Conservation (phyloP, 345 rosid species). For the Hevea brasiliensis region DNA sequence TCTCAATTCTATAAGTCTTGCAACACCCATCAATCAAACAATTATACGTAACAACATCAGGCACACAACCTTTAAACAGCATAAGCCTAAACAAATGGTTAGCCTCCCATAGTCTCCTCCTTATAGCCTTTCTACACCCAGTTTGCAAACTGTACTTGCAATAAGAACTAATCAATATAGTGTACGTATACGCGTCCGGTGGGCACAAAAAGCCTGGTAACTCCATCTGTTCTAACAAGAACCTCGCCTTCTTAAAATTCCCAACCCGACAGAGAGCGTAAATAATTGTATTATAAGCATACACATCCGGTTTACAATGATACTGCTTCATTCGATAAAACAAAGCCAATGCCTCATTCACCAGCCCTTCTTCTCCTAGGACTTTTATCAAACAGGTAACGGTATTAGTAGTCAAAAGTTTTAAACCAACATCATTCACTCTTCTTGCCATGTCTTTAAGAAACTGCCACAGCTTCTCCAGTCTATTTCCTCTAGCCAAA, state of each 20-base stretch:
- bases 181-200: constrained; percentile 65
- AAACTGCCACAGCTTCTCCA: constrained; percentile 66
- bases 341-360: constrained; percentile 57
- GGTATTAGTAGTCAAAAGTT: constrained; percentile 45
- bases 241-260: constrained; percentile 75
- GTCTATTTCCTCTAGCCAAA: constrained; percentile 57
- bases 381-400: constrained; percentile 92
- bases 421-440: constrained; percentile 14
- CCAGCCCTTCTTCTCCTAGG: constrained; percentile 86
- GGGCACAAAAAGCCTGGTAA: constrained; percentile 80
- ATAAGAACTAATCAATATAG: constrained; percentile 69
- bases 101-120: constrained; percentile 89
- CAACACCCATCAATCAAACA: constrained; percentile 90
- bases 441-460: constrained; percentile 43
- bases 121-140: constrained; percentile 71
- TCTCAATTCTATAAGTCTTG: constrained; percentile 63
- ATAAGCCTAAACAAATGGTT: constrained; percentile 79
- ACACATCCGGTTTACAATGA: constrained; percentile 74
- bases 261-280: constrained; percentile 73
- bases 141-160: constrained; percentile 78
- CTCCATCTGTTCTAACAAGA: constrained; percentile 75
- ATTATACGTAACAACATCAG: constrained; percentile 80
- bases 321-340: constrained; percentile 77
- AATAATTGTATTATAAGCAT: constrained; percentile 68
- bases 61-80: constrained; percentile 76